These are phyloP conservation scores for Penicillium polonicum DNA, from an alignment of 2,329 filamentous ascomycete species.

Conservation along the genomic window DNA sequence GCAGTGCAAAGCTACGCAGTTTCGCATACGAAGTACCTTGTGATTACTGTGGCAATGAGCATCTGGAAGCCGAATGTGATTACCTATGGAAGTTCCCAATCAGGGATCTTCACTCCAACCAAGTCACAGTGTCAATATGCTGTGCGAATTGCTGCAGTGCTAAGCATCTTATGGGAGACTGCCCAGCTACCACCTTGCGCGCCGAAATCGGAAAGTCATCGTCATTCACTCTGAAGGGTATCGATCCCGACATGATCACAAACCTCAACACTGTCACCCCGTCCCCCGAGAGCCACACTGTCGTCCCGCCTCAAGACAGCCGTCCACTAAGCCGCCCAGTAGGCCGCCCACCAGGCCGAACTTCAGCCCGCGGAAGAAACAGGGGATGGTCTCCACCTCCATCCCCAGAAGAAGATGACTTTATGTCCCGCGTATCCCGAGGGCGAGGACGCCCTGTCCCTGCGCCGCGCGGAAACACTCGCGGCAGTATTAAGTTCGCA, in stretches of 20 bases:
- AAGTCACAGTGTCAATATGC: constrained; percentile 44
- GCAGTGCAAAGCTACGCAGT: constrained; percentile 58
- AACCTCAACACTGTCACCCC: constrained; percentile 37
- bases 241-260: constrained; percentile 38
- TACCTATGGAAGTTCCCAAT: constrained; percentile 54
- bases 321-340: too few species aligned
- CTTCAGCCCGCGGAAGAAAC: background rate
- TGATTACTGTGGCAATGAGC: constrained; percentile 59
- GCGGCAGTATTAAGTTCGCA: constrained; percentile 39
- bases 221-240: constrained; percentile 41
- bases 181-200: constrained; percentile 31
- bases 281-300: background rate
- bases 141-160: constrained; percentile 46
- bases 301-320: too few species aligned
- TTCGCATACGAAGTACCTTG: constrained; percentile 58
- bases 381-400: constrained; percentile 23
- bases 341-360: constrained; percentile 2
- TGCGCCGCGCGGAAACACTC: constrained; percentile 25
- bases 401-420: constrained; percentile 36
- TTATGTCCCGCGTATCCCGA: constrained; percentile 27
- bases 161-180: constrained; percentile 47
- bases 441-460: constrained; percentile 29
- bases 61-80: constrained; percentile 61
- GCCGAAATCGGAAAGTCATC: constrained; percentile 29
- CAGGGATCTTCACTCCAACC: constrained; percentile 24